A percentile compares a stretch with the other conserved stretches of the same genome.
Conservation (phyloP, 768 basidiomycete genomes). For the Serpula lacrymans region DNA sequence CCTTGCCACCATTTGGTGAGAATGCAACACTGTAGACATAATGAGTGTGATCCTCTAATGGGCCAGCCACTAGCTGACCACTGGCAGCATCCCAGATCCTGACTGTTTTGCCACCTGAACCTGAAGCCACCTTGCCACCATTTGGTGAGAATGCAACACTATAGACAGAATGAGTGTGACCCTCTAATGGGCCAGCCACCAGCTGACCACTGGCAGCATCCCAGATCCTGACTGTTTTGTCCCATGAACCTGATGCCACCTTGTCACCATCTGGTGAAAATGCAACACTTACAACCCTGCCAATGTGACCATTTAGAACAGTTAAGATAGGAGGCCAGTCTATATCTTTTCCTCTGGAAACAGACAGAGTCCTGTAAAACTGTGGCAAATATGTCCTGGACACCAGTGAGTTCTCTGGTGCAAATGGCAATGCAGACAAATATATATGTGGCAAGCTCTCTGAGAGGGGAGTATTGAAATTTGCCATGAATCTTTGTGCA, state of each 20-base stretch:
- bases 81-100: conserved; percentile 24
- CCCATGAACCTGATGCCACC: conserved; percentile 21
- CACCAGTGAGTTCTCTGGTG: conserved; percentile 20
- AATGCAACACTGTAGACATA: conserved; percentile 29
- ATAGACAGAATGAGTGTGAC: conserved; percentile 10
- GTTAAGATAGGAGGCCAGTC: conserved; percentile 29
- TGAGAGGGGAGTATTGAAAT: conserved; percentile 25
- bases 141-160: conserved; percentile 27
- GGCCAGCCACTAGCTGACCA: conserved; percentile 13
- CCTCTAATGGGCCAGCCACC: conserved; percentile 14
- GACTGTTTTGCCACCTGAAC: conserved; percentile 18
- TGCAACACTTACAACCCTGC: conserved; percentile 14
- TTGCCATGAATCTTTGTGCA: conserved; percentile 27
- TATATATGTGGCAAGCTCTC: conserved; percentile 32
- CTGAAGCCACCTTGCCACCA: conserved; percentile 21
- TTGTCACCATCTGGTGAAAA: conserved; percentile 25
- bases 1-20: conserved; percentile 12
- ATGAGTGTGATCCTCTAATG: conserved; percentile 17
- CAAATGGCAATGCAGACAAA: conserved; percentile 26
- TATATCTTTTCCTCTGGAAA: conserved; percentile 27
- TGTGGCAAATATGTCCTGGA: too few relatives aligned
- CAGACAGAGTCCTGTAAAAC: conserved; percentile 25
- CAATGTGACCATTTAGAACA: conserved; percentile 19
- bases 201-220: conserved; percentile 23
- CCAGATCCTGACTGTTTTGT: conserved; percentile 15